Percentiles rank a stretch among this genome's conserved stretches.
These are phyloP conservation scores for Thelonectria olida DNA, from an alignment of 2,329 filamentous ascomycete species.

Conservation along the genomic window DNA sequence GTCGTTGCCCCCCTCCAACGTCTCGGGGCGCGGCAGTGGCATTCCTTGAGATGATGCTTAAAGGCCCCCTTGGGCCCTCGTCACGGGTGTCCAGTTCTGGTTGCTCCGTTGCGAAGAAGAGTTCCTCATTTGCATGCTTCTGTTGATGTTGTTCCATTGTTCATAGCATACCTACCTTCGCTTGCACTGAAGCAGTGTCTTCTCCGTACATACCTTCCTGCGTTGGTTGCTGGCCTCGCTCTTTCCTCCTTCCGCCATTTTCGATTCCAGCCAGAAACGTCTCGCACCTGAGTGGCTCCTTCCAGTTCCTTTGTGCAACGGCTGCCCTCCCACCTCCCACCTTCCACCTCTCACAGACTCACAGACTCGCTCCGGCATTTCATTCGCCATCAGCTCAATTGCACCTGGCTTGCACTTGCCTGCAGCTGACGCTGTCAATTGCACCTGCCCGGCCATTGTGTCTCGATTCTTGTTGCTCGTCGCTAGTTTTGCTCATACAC, in stretches of 20 bases:
- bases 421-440: not conserved
- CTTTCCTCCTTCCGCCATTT: conserved; percentile 8
- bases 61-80: conserved; percentile 34
- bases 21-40: conserved; percentile 28
- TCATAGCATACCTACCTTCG: conserved; percentile 1
- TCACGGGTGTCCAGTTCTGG: conserved; percentile 13
- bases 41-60: conserved; percentile 37
- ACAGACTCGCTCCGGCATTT: conserved; percentile 22
- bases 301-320: conserved; percentile 26
- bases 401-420: conserved; percentile 28
- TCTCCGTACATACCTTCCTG: conserved; percentile 6
- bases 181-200: not conserved
- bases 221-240: conserved; percentile 9
- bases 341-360: conserved; percentile 12
- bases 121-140: not conserved
- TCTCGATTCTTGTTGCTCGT: not conserved
- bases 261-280: conserved; percentile 20
- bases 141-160: conserved; percentile 3
- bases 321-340: conserved; percentile 23
- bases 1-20: conserved; percentile 36
- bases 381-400: conserved; percentile 2
- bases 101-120: conserved; percentile 1
- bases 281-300: conserved; percentile 28
- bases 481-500: conserved; percentile 24
- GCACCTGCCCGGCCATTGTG: not conserved